Evolutionary conservation across 352 stramenopile genomes (phyloP).

Genomic region (Pythium guiyangense): DNA sequence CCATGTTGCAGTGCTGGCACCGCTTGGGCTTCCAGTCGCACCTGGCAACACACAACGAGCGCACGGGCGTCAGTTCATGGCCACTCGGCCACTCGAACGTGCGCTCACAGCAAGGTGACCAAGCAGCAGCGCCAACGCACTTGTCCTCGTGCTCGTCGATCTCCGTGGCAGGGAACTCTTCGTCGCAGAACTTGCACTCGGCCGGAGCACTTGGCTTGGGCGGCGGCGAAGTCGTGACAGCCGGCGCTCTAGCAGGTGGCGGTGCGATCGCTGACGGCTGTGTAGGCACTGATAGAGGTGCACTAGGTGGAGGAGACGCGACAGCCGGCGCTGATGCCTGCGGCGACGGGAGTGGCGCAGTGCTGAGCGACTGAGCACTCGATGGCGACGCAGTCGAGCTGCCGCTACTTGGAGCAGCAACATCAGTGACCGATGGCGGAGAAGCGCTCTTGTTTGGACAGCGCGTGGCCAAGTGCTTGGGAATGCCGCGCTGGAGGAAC

Average conservation of each 20-base stretch:
- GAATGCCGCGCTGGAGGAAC: conserved; percentile 70
- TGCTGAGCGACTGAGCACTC: background rate
- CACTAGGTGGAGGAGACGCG: background rate
- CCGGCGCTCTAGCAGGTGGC: background rate
- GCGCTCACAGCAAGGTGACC: background rate
- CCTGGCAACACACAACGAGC: conserved; percentile 13
- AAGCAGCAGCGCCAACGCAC: conserved; percentile 17
- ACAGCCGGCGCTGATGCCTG: background rate
- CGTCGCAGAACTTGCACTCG: conserved; percentile 81
- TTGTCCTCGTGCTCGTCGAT: conserved; percentile 61
- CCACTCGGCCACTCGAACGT: background rate
- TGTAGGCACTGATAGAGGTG: background rate
- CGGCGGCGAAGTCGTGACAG: background rate
- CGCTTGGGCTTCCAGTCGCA: conserved; percentile 77
- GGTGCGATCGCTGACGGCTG: background rate
- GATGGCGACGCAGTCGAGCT: background rate
- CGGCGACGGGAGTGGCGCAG: background rate
- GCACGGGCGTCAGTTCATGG: background rate
- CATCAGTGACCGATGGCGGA: no score
- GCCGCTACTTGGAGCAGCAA: background rate
- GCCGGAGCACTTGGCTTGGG: conserved; percentile 3
- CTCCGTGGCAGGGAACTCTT: conserved; percentile 45
- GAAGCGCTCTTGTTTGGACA: conserved; percentile 38
- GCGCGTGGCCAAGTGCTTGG: conserved; percentile 68
- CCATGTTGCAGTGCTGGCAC: conserved; percentile 82